A percentile compares a stretch with the other conserved stretches of the same genome.
Evolutionary conservation across 805 yeast genomes (phyloP).

Genomic region (Starmerella floris): DNA sequence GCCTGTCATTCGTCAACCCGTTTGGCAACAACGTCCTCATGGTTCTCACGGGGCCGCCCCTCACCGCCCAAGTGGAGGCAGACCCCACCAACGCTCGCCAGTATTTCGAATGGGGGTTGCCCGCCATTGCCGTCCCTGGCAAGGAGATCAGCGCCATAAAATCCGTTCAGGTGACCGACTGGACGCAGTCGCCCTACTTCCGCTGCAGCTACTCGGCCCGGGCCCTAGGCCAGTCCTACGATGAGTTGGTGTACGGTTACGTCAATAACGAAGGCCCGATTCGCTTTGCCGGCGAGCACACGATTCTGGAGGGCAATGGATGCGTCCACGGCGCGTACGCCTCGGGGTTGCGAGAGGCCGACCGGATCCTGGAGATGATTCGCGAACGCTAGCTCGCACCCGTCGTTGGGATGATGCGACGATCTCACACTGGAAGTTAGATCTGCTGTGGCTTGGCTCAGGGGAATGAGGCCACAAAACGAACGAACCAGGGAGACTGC

Average conservation of each 20-base stretch:
- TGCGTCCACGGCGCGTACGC: constrained; percentile 86
- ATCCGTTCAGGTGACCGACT: constrained; percentile 38
- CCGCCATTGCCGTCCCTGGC: constrained; percentile 22
- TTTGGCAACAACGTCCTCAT: constrained; percentile 37
- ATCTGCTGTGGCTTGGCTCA: too few species aligned
- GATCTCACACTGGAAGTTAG: too few species aligned
- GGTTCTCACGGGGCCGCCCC: constrained; percentile 57
- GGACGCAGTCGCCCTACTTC: constrained; percentile 61
- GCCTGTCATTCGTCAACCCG: constrained; percentile 48
- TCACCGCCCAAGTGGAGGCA: constrained; percentile 46
- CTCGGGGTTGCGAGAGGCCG: constrained; percentile 53
- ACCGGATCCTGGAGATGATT: constrained; percentile 23
- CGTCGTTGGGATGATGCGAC: too few species aligned
- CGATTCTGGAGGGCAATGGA: constrained; percentile 74
- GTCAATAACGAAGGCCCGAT: constrained; percentile 45
- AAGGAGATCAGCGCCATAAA: constrained; percentile 25
- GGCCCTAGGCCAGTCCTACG: constrained; percentile 54
- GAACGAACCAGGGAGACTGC: too few species aligned
- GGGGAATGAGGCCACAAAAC: too few species aligned
- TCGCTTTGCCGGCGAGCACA: constrained; percentile 87
- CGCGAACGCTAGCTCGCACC: too few species aligned
- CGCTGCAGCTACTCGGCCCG: constrained; percentile 71
- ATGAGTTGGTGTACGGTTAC: constrained; percentile 46
- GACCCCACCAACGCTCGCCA: constrained; percentile 44
- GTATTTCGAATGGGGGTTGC: constrained; percentile 40